These are phyloP conservation scores for Auriscalpium orientale DNA, from an alignment of 768 basidiomycete genomes.

Conservation along the genomic window DNA sequence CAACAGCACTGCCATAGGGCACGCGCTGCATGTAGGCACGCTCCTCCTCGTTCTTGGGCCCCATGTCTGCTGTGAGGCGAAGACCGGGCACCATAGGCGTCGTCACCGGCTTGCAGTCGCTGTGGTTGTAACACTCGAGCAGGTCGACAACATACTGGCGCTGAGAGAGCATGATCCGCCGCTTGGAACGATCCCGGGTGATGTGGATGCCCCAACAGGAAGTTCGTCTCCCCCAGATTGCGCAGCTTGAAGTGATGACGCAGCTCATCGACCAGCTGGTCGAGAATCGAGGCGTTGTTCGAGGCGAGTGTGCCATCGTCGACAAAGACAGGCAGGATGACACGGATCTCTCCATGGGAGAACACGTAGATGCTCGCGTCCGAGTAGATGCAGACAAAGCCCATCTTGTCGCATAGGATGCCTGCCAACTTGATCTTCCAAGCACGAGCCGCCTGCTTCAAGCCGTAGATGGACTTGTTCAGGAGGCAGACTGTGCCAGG, in stretches of 20 bases:
- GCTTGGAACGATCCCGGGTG: background rate
- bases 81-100: conserved; percentile 4
- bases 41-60: background rate
- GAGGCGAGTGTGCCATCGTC: no score
- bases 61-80: background rate
- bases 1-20: background rate
- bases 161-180: background rate
- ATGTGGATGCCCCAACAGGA: background rate
- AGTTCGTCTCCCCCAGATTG: background rate
- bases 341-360: no score
- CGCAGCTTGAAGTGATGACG: background rate
- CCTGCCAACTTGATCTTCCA: no score
- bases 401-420: no score
- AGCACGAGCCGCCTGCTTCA: no score
- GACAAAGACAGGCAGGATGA: no score
- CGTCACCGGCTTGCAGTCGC: background rate
- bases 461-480: no score
- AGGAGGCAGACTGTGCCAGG: no score
- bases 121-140: background rate
- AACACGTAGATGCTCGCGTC: no score
- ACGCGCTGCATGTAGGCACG: background rate
- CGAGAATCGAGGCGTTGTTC: no score
- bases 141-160: background rate
- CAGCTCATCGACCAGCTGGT: no score
- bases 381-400: no score